Base-by-base conservation (phyloP, 441 rosid species). In the Daphne laureola region DNA sequence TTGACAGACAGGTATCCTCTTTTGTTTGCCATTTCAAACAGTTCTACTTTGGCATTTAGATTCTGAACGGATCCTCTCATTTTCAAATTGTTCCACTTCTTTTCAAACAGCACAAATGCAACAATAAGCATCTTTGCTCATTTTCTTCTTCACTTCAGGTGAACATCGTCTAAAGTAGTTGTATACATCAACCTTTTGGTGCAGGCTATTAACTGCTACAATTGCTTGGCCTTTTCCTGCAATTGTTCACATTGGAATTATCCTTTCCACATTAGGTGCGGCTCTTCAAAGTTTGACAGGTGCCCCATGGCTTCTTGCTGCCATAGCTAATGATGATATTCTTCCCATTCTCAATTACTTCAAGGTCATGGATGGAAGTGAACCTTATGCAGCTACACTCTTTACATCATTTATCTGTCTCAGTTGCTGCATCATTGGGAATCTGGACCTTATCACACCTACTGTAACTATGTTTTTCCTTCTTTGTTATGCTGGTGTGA, bases 221-320 rank as follows among this genome's bases (percentile, higher is more conserved):
- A 54, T 94, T 70, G 99, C 99, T 54, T 90, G 97, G 99, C 99
- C 99, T 70, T 74, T 75, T 57, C 96, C 99, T 35, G 80, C 85
- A 59, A 69, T 94, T 59, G 71, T 94, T 64, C 87, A 94, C 27
- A 64, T 85, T 59, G 98, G 99, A 62, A 94, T 94, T 61, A 90
- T 94, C 66, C 95, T 90, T 66, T 94, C 99, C 61, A 94, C 99
- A 54, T 73, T 94, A 75, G 99, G 98, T 54, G 99, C 97, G 25
- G 99, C 96, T 68, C 99, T 94, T 63, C 99, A 94, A 63, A 90
- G 97, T 77, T 63, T 94, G 69, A 84, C 95, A 8, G 99, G 99
- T 64, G 99, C 99, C 49, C 99, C 98, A 43, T 83, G 95, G 61
- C 79, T 94, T 55, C 95, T 94, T 66, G 99, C 96, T 14, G 97